These are phyloP conservation scores for Stylonectria norvegica DNA, from an alignment of 2,329 filamentous ascomycete species.

Conservation along the genomic window DNA sequence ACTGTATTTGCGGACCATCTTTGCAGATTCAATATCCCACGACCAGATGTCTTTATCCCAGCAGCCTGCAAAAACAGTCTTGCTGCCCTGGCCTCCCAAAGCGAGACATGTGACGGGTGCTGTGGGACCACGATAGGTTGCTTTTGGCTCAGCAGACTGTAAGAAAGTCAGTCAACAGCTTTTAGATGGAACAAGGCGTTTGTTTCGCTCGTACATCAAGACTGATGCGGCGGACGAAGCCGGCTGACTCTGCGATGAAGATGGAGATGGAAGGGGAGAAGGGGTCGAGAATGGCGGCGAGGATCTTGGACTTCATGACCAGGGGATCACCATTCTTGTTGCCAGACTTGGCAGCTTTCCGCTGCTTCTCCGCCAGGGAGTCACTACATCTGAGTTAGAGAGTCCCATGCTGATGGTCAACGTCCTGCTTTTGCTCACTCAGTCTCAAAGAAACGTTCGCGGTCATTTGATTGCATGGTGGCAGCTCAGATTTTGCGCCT, in stretches of 20 bases:
- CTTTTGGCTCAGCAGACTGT: slow-evolving; percentile 31
- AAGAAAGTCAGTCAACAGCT: neutral
- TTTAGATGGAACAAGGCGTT: neutral
- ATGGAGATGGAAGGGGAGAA: slow-evolving; percentile 55
- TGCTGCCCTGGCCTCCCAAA: slow-evolving; percentile 53
- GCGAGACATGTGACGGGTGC: slow-evolving; percentile 78
- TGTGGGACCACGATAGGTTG: slow-evolving; percentile 66
- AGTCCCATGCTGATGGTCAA: no score
- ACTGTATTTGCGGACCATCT: slow-evolving; percentile 57
- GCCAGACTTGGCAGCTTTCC: slow-evolving; percentile 65
- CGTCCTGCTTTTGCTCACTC: slow-evolving; percentile 62
- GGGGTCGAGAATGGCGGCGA: slow-evolving; percentile 70
- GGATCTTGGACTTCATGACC: slow-evolving; percentile 77
- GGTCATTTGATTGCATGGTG: slow-evolving; percentile 69
- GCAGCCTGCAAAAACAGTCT: slow-evolving; percentile 75
- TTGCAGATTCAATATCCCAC: slow-evolving; percentile 64
- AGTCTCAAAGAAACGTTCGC: slow-evolving; percentile 88
- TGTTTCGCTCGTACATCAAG: slow-evolving; percentile 58
- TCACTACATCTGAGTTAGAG: slow-evolving; percentile 38
- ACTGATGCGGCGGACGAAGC: slow-evolving; percentile 68
- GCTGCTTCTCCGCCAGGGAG: slow-evolving; percentile 44
- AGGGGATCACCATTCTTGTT: slow-evolving; percentile 85
- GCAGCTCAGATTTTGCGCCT: no score
- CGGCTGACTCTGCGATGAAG: slow-evolving; percentile 85
- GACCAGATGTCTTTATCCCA: slow-evolving; percentile 95